Conservation (phyloP, 1,139 yeast genomes). For the Blastobotrys serpentis region DNA sequence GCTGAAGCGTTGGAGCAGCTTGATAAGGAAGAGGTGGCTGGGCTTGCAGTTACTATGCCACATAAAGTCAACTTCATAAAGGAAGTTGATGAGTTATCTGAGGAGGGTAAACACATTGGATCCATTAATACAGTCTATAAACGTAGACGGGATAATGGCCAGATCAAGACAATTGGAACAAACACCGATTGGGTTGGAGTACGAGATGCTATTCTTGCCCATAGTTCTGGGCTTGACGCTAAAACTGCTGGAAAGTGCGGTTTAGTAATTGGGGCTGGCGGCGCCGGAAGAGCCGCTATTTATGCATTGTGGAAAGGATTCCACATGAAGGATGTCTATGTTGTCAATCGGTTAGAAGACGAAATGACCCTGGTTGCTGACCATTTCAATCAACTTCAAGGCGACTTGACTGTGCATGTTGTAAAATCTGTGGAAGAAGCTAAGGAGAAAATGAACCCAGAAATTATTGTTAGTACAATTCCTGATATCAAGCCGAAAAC, state of each 20-base stretch:
- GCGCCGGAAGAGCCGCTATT: slow-evolving; percentile 5
- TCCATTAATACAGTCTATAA: slow-evolving; percentile 7
- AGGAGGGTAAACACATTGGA: not conserved
- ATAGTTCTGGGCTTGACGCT: not conserved
- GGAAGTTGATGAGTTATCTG: slow-evolving; percentile 3
- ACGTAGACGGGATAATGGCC: not conserved
- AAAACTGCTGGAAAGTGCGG: not conserved
- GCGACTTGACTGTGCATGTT: not conserved
- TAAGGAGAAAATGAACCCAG: not conserved
- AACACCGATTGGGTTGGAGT: slow-evolving; percentile 8
- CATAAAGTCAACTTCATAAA: slow-evolving; percentile 5
- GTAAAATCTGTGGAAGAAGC: slow-evolving; percentile 1
- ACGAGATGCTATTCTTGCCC: not conserved
- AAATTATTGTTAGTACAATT: not conserved
- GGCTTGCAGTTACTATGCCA: slow-evolving; percentile 8
- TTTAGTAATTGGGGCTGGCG: slow-evolving; percentile 6
- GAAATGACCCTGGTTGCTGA: not conserved
- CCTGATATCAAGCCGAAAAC: slow-evolving; percentile 7
- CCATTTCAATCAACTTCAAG: not conserved
- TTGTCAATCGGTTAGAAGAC: slow-evolving; percentile 1
- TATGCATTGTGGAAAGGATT: slow-evolving; percentile 7
- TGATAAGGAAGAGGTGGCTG: slow-evolving; percentile 3
- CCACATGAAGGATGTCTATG: not conserved
- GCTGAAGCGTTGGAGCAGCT: slow-evolving; percentile 4
- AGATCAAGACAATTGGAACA: slow-evolving; percentile 2